Conservation (phyloP, 371 early-diverging fungal species). For the Phascolomyces articulosus region DNA sequence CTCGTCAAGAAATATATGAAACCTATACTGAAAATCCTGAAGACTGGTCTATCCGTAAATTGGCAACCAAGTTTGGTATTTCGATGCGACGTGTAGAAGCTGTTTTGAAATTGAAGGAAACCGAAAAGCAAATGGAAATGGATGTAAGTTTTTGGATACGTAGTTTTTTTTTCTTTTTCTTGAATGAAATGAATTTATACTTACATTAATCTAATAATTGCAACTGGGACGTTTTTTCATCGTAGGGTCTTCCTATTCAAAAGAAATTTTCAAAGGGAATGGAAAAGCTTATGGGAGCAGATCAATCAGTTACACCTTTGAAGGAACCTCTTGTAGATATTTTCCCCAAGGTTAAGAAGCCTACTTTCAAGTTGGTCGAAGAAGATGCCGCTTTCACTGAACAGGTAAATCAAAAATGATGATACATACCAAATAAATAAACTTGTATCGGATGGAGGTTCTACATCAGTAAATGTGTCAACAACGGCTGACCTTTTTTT, state of each 20-base stretch:
- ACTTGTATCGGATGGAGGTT: no score
- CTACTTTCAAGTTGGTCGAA: slow-evolving; percentile 77
- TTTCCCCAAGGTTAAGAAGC: slow-evolving; percentile 72
- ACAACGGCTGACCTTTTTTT: neutral
- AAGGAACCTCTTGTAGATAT: slow-evolving; percentile 69
- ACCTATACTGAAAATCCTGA: slow-evolving; percentile 61
- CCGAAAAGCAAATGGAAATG: slow-evolving; percentile 70
- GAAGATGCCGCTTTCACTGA: slow-evolving; percentile 77
- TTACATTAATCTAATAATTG: no score
- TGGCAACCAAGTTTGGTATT: slow-evolving; percentile 74
- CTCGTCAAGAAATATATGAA: slow-evolving; percentile 78
- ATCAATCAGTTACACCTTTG: slow-evolving; percentile 25
- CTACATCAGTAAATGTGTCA: no score
- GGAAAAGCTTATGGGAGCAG: slow-evolving; percentile 82
- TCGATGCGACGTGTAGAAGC: slow-evolving; percentile 90
- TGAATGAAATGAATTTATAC: no score
- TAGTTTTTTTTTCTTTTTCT: no score
- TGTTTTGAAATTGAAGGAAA: slow-evolving; percentile 83
- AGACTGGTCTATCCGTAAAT: slow-evolving; percentile 70
- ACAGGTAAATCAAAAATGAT: slow-evolving; percentile 37
- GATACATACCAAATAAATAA: no score
- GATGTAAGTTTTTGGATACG: slow-evolving; percentile 39
- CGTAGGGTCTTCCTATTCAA: slow-evolving; percentile 62
- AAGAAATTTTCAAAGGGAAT: slow-evolving; percentile 74
- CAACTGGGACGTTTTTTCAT: neutral